Evolutionary conservation across 2,329 filamentous ascomycete species (phyloP), one percentile per base, ranked within the genome.

Genomic region (Fusarium miscanthi): DNA sequence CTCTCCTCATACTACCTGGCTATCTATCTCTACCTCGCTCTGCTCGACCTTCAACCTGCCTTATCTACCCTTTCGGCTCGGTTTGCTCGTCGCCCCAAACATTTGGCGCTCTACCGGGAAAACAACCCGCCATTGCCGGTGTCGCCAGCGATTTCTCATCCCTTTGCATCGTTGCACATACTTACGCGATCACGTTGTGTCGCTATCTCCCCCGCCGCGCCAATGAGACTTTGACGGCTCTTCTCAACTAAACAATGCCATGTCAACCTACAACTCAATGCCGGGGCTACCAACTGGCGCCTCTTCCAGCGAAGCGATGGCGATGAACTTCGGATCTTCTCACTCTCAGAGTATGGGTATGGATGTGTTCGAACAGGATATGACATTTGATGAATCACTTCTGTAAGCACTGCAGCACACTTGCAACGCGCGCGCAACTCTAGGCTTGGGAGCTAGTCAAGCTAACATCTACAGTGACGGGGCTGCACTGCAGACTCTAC

Each of bases 241-340:
- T 63, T 73, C 76, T 75, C 73, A 72, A 76, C 77, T 75, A 70
- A 78, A 80, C 78, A 75, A 88, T 87, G 86, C 84, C 78, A 90
- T 90, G 88, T 86, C 87, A 74, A 84, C 84, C 77, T 90, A 85
- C 84, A 89, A 88, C 81, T 84, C 87, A 78, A 86, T 89, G 83
- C 82, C 85, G 82, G 83, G 82, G 77, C 83, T 87, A 78, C 80
- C 83, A 74, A 81, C 84, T 71, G 81, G 82, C 79, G 78, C 83
- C 75, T 81, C 84, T 56, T 79, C 82, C 70, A 82, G 80, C 78
- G 85, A 88, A 73, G 77, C 81, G 72, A 84, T 88, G 80, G 81
- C 80, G 70, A 80, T 89, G 80, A 85, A 84, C 70, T 80, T 81
- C 71, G 77, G 75, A 42, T 76, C 77, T 46, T 81, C 81, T 56